phyloP scores from a whole-genome alignment of 192 early-diverging fungal genomes.

The Phlyctochytrium planicorne region DNA sequence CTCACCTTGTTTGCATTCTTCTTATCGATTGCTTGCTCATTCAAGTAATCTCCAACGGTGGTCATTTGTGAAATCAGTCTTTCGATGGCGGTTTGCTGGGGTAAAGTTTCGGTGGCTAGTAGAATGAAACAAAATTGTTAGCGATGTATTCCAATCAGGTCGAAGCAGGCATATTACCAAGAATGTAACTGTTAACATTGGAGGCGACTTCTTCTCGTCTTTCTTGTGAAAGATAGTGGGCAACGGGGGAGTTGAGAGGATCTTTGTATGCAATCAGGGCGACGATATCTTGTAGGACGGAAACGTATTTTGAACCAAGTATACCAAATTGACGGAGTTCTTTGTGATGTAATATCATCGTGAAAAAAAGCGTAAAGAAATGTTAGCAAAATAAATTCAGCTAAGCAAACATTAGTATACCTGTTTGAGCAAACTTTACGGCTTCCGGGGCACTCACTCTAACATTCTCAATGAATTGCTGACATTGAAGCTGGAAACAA shows the following conservation, averaged over 20 bases:
- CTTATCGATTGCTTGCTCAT: slow-evolving; percentile 38
- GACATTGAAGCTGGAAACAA: slow-evolving; percentile 61
- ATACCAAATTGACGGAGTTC: slow-evolving; percentile 44
- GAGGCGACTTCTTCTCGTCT: slow-evolving; percentile 59
- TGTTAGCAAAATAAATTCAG: not conserved
- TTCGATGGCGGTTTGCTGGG: slow-evolving; percentile 48
- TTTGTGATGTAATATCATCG: not conserved
- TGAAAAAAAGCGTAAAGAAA: not conserved
- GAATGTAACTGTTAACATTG: slow-evolving; percentile 61
- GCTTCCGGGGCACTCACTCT: slow-evolving; percentile 47
- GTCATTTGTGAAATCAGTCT: slow-evolving; percentile 59
- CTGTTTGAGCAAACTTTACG: slow-evolving; percentile 59
- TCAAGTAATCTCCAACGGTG: slow-evolving; percentile 50
- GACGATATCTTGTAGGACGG: slow-evolving; percentile 47
- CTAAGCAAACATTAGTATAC: slow-evolving; percentile 14
- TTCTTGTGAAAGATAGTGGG: slow-evolving; percentile 48
- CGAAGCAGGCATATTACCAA: slow-evolving; percentile 42
- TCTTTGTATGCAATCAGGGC: slow-evolving; percentile 64
- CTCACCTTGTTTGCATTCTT: slow-evolving; percentile 28
- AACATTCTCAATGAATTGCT: slow-evolving; percentile 65
- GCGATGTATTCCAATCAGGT: too few species aligned
- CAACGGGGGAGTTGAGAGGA: slow-evolving; percentile 56
- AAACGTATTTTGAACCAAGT: slow-evolving; percentile 36
- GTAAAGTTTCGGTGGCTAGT: slow-evolving; percentile 44
- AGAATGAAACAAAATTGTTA: not conserved